phyloP scores from a whole-genome alignment of 1,284 basidiomycete species.

The Ustilago tritici region DNA sequence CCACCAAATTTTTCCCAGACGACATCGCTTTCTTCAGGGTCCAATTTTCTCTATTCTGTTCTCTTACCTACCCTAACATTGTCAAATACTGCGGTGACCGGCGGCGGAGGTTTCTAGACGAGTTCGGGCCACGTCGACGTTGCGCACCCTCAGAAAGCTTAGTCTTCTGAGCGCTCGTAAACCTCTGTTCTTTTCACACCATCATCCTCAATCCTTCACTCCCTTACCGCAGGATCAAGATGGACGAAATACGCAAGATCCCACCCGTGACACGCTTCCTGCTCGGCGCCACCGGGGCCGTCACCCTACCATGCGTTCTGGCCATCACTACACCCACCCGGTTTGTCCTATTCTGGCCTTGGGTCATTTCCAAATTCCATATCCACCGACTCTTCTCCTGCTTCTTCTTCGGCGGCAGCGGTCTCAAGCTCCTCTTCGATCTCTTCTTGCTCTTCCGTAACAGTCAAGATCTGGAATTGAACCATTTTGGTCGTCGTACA shows the following conservation, averaged over 20 bases:
- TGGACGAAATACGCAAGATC: slow-evolving; percentile 74
- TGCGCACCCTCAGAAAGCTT: neutral
- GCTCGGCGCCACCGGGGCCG: slow-evolving; percentile 75
- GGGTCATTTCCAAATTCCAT: slow-evolving; percentile 73
- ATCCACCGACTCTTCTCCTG: slow-evolving; percentile 82
- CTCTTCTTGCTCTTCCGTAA: slow-evolving; percentile 58
- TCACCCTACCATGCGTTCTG: slow-evolving; percentile 77
- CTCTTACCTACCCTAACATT: slow-evolving; percentile 5
- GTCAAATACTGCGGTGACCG: neutral
- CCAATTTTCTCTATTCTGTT: slow-evolving; percentile 4
- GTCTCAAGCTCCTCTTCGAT: slow-evolving; percentile 62
- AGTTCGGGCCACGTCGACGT: slow-evolving; percentile 42
- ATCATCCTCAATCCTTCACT: slow-evolving; percentile 2
- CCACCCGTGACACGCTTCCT: slow-evolving; percentile 85
- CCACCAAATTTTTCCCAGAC: slow-evolving; percentile 26
- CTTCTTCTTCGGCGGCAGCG: slow-evolving; percentile 77
- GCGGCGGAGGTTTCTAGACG: slow-evolving; percentile 14
- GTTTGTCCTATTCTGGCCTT: slow-evolving; percentile 75
- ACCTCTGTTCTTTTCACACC: neutral
- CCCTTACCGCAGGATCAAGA: neutral
- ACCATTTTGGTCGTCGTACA: slow-evolving; percentile 54
- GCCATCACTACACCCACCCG: slow-evolving; percentile 75
- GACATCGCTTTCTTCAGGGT: slow-evolving; percentile 29
- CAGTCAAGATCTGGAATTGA: slow-evolving; percentile 57
- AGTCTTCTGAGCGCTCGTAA: neutral